Base-by-base conservation (phyloP, 1,139 yeast species). In the Candida freyschussii region DNA sequence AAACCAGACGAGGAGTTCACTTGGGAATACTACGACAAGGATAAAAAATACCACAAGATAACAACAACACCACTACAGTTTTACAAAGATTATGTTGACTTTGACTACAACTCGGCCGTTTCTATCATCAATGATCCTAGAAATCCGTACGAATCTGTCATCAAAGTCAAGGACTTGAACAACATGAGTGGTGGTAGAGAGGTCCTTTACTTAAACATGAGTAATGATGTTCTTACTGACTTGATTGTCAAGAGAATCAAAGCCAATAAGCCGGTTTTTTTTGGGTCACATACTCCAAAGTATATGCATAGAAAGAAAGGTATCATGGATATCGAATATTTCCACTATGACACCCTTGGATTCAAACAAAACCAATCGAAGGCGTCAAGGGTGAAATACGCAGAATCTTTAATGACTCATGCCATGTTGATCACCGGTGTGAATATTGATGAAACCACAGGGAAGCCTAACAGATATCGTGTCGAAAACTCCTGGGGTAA, bases 401-500 rank as follows among this genome's bases (percentile, higher is more conserved):
- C 63, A 38, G 72, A 76, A 47, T 70, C 78, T 26, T 59, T 75
- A 42, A 83, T 83, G 91, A 82, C 91, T n/a, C 94, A 83, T 50
- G 94, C 94, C 21, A 83, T 84, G 95, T 73, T 77, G 15, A 71
- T 84, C 47, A 72, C 81, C 9, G 87, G 75, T 4, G 89, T 80
- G 30, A 89, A 83, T 56, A 55, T 73, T 7, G 78, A 67, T 39
- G 72, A 59, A 21, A n/a, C n/a, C n/a, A n/a, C n/a, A n/a, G 72
- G 71, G 13, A 57, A 62, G 32, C 87, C 91, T 4, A 61, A 76
- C 10, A 71, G 93, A 56, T 84, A 89, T 77, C 73, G 79, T 56
- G 85, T 84, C 34, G 87, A 83, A 56, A 84, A 83, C 62, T 80
- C 91, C 3, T 84, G 94, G 94, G 93, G 93, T 41, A 69, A 71